These are phyloP conservation scores for Elasticomyces elasticus DNA, from an alignment of 495 filamentous ascomycete species.

Conservation along the genomic window DNA sequence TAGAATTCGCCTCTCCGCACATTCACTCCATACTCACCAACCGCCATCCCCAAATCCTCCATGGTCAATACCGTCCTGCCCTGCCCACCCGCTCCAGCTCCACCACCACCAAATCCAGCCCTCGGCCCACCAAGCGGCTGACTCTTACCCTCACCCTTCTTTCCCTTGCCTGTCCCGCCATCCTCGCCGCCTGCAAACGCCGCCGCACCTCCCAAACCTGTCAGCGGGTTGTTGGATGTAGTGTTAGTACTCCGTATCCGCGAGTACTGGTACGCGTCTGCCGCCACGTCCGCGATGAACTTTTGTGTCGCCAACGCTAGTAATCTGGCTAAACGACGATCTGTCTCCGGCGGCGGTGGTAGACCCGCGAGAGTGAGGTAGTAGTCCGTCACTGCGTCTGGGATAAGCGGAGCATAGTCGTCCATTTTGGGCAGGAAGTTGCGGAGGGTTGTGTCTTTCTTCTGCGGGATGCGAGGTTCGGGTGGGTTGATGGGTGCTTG, in stretches of 20 bases:
- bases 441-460: conserved; percentile 82
- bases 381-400: conserved; percentile 93
- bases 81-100: conserved; percentile 69
- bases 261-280: conserved; percentile 93
- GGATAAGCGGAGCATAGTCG: conserved; percentile 96
- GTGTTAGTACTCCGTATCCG: conserved; percentile 88
- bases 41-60: conserved; percentile 56
- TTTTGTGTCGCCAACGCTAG: conserved; percentile 95
- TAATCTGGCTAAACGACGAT: conserved; percentile 78
- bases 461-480: conserved; percentile 50
- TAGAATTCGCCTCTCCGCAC: conserved; percentile 97
- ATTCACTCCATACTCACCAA: conserved; percentile 88
- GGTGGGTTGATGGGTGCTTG: conserved; percentile 40
- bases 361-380: conserved; percentile 94
- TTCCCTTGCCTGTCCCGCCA: conserved; percentile 31
- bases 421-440: conserved; percentile 95
- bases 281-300: conserved; percentile 93
- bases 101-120: conserved; percentile 86
- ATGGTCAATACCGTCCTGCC: conserved; percentile 93
- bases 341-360: conserved; percentile 75
- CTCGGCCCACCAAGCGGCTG: conserved; percentile 76
- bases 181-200: conserved; percentile 39
- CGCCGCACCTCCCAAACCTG: conserved; percentile 68
- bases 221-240: conserved; percentile 73
- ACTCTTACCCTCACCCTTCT: conserved; percentile 31